phyloP scores from a whole-genome alignment of 345 rosid species.

The Ceriops tagal region DNA sequence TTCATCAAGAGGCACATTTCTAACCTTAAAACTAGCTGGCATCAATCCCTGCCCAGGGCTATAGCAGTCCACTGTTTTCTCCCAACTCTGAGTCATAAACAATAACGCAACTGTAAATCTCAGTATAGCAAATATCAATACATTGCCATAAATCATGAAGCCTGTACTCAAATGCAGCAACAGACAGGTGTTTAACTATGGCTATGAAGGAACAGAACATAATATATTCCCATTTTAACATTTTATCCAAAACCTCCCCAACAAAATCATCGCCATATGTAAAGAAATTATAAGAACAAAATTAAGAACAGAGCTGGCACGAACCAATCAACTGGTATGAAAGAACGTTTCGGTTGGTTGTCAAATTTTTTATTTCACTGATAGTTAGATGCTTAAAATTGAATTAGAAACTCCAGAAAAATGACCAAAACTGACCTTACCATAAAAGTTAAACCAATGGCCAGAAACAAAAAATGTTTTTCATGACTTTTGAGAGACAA shows the following conservation, averaged over 20 bases:
- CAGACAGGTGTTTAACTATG: not conserved
- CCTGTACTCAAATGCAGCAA: not conserved
- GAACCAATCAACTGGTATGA: not conserved
- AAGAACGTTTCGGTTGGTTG: not conserved
- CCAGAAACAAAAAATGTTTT: not conserved
- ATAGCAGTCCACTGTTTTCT: conserved; percentile 90
- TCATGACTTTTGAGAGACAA: not conserved
- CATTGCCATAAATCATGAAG: not conserved
- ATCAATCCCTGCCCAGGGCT: conserved; percentile 92
- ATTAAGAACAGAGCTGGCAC: no score
- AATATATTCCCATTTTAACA: no score
- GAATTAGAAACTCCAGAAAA: not conserved
- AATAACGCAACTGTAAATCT: not conserved
- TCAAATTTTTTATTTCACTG: not conserved
- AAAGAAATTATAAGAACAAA: not conserved
- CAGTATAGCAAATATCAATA: not conserved
- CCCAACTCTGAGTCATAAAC: conserved; percentile 61
- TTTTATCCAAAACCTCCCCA: no score
- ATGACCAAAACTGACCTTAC: not conserved
- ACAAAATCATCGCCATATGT: no score
- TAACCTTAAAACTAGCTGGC: conserved; percentile 93
- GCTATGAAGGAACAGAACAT: not conserved
- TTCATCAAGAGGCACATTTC: conserved; percentile 61
- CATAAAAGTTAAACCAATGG: not conserved
- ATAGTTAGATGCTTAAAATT: not conserved